Conservation (phyloP, 2,329 filamentous ascomycete species). For the Myriosclerotinia curreyana region DNA sequence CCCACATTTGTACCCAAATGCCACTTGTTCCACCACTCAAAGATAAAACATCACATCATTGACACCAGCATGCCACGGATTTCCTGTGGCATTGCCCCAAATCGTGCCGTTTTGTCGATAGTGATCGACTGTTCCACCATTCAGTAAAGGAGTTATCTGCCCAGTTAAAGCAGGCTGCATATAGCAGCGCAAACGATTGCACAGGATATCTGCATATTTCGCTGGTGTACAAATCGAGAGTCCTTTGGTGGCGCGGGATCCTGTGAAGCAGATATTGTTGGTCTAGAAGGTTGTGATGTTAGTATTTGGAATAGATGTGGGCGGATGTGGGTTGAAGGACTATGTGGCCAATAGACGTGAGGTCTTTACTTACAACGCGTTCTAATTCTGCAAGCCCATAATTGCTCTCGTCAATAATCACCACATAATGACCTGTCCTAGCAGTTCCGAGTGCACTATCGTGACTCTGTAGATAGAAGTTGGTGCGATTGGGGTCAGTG, state of each 20-base stretch:
- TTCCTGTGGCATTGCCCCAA: background rate
- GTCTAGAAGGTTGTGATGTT: conserved; percentile 50
- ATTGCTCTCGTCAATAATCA: conserved; percentile 62
- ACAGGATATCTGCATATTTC: conserved; percentile 84
- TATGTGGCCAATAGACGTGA: no score
- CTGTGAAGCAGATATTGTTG: conserved; percentile 75
- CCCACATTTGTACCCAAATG: no score
- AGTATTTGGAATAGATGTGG: no score
- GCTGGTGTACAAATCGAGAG: conserved; percentile 82
- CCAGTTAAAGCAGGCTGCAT: conserved; percentile 45
- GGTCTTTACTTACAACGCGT: no score
- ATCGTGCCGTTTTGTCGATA: background rate
- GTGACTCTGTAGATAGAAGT: conserved; percentile 11
- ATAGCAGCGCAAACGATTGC: conserved; percentile 70
- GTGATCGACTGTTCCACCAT: background rate
- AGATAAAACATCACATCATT: conserved; percentile 12
- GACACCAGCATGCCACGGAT: background rate
- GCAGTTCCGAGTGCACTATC: conserved; percentile 2
- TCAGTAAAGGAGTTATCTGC: background rate
- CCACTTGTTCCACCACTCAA: background rate
- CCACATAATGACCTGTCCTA: conserved; percentile 43
- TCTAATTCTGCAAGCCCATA: background rate
- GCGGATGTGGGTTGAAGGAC: no score
- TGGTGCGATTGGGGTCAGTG: background rate
- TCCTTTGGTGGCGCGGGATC: conserved; percentile 77